These are phyloP conservation scores for Trametes gibbosa DNA, from an alignment of 768 basidiomycete genomes.

Conservation along the genomic window DNA sequence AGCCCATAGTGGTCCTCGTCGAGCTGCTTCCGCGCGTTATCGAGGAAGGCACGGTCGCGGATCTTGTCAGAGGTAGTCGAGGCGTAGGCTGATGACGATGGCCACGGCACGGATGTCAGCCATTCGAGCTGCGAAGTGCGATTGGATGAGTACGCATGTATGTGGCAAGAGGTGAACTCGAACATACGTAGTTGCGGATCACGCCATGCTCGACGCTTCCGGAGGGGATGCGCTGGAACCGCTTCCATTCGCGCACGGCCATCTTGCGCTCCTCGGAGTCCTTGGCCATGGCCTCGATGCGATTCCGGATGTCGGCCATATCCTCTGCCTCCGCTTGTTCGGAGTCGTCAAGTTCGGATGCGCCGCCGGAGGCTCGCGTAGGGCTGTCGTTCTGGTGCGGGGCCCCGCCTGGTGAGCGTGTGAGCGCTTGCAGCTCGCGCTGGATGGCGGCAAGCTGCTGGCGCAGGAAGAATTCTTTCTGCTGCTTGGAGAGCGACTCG, in stretches of 20 bases:
- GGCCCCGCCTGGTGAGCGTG: slow-evolving; percentile 24
- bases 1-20: slow-evolving; percentile 91
- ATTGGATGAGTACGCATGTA: background rate
- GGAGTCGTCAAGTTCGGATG: slow-evolving; percentile 67
- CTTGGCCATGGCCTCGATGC: slow-evolving; percentile 70
- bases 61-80: slow-evolving; percentile 35
- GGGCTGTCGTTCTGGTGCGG: background rate
- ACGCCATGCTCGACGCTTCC: slow-evolving; percentile 92
- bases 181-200: slow-evolving; percentile 68
- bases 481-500: slow-evolving; percentile 82
- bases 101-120: slow-evolving; percentile 86
- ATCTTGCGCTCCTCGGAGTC: slow-evolving; percentile 82
- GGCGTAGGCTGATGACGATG: slow-evolving; percentile 27
- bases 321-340: slow-evolving; percentile 83
- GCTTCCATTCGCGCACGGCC: slow-evolving; percentile 77
- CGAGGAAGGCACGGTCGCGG: slow-evolving; percentile 57
- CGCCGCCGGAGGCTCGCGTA: slow-evolving; percentile 14
- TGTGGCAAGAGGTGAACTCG: slow-evolving; percentile 25
- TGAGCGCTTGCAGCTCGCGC: slow-evolving; percentile 65
- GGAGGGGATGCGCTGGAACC: slow-evolving; percentile 83
- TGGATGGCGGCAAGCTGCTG: slow-evolving; percentile 82
- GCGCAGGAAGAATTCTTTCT: slow-evolving; percentile 83
- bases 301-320: slow-evolving; percentile 64
- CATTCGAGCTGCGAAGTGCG: slow-evolving; percentile 68
- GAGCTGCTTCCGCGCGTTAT: slow-evolving; percentile 71